Base-by-base conservation (phyloP, 1,284 basidiomycete species). In the Wolfiporia cocos region DNA sequence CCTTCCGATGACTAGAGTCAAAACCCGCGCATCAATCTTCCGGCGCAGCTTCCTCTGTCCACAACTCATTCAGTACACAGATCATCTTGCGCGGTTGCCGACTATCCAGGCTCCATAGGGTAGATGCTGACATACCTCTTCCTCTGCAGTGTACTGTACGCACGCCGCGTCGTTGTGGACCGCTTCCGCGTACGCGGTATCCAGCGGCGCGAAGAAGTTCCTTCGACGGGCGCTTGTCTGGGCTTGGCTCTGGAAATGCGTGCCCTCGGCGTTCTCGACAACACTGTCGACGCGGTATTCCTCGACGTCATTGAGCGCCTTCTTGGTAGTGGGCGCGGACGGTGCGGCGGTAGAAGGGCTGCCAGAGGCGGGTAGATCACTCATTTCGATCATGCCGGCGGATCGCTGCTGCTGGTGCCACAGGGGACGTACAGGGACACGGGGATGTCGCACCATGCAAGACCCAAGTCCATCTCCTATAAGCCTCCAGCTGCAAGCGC, bases 1-100 rank as follows among this genome's bases (percentile, higher is more conserved):
- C 69, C 71, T 73, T 50, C 58, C 63, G 11, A 77, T 61, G 18
- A 76, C 67, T 37, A 76, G 52, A 1, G 71, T 64, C 33, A 76
- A 60, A 4, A 76, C 68, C 5, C 63, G 59, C 19, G 56, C 55
- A 50, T 76, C 73, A 33, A 76, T 74, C 57, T 74, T 76, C 36
- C 59, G 60, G 41, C 57, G 63, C 15, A 20, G 50, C 55, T 48
- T 52, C 62, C 69, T 74, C 37, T 15, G 34, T 6, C 24, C 39
- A 43, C 19, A 24, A 42, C 19, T 30, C 11, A 31, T 5, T 24
- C 22, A 28, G n/a, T 14, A 39, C 34, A 15, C 35, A 29, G 23
- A n/a, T 35, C n/a, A 18, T 31, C n/a, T 35, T 24, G 28, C 14
- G 20, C 14, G 35, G 9, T 14, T 24, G 5, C 35, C 14, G n/a